phyloP scores from a whole-genome alignment of 129 eudicot genomes.

The Dittrichia graveolens region DNA sequence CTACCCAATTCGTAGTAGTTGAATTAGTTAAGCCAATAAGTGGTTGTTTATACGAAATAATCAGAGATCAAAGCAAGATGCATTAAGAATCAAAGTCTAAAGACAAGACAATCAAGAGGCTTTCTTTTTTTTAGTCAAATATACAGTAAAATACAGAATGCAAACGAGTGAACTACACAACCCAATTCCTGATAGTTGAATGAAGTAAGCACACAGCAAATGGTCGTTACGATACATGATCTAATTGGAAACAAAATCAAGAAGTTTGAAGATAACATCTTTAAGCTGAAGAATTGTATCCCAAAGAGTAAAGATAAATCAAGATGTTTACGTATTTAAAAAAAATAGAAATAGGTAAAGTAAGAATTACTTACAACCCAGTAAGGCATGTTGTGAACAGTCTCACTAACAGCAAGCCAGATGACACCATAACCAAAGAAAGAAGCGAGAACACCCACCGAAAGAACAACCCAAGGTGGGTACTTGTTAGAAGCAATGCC shows the following conservation, averaged over 20 bases:
- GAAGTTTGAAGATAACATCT: neutral
- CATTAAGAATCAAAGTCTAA: too few relatives aligned
- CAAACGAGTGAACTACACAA: neutral
- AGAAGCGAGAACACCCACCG: conserved; percentile 61
- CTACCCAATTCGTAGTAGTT: too few relatives aligned
- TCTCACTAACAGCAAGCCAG: conserved; percentile 91
- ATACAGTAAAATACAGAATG: too few relatives aligned
- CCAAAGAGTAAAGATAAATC: neutral
- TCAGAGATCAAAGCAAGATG: too few relatives aligned
- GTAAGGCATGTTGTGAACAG: conserved; percentile 75
- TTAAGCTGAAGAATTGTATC: neutral
- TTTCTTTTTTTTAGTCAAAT: too few relatives aligned
- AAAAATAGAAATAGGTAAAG: too few relatives aligned
- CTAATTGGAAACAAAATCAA: neutral
- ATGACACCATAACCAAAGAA: conserved; percentile 85
- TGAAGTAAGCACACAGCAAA: conserved; percentile 1
- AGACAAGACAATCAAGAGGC: too few relatives aligned
- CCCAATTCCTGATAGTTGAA: neutral
- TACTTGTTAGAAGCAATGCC: conserved; percentile 85
- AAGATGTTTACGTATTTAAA: neutral
- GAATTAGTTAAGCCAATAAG: too few relatives aligned
- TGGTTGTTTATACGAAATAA: too few relatives aligned
- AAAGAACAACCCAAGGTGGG: conserved; percentile 85
- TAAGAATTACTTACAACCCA: conserved; percentile 65
- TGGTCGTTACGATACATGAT: neutral